phyloP scores from a whole-genome alignment of 768 basidiomycete genomes.

The Saitozyma sp. region DNA sequence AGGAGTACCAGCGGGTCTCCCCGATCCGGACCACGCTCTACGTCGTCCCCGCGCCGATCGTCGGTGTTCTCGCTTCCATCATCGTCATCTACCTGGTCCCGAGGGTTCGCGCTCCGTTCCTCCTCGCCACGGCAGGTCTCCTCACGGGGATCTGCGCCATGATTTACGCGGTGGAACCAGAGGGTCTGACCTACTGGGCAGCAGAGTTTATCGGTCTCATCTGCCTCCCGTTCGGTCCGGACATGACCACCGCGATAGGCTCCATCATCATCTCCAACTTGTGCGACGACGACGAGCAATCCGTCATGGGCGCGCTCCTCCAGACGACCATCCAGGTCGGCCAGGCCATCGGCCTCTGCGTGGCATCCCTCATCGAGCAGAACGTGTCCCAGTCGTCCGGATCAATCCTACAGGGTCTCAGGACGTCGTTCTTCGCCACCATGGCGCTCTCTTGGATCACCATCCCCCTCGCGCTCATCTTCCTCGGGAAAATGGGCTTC shows the following conservation, averaged over 20 bases:
- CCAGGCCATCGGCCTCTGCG: slow-evolving; percentile 7
- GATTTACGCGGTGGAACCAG: slow-evolving; percentile 33
- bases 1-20: slow-evolving; percentile 25
- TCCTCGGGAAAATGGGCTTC: no score
- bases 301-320: slow-evolving; percentile 19
- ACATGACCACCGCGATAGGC: slow-evolving; percentile 10
- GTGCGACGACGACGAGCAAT: slow-evolving; percentile 10
- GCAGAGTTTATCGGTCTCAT: slow-evolving; percentile 28
- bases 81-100: slow-evolving; percentile 19
- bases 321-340: slow-evolving; percentile 14
- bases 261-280: no score
- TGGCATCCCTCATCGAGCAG: slow-evolving; percentile 13
- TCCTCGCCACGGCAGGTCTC: slow-evolving; percentile 21
- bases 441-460: no score
- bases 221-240: slow-evolving; percentile 27
- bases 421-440: slow-evolving; percentile 12
- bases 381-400: slow-evolving; percentile 7
- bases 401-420: slow-evolving; percentile 17
- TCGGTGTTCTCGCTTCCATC: slow-evolving; percentile 17
- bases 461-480: no score
- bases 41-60: slow-evolving; percentile 20
- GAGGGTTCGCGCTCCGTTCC: slow-evolving; percentile 14
- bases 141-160: slow-evolving; percentile 8
- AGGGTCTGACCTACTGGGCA: slow-evolving; percentile 33
- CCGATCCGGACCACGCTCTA: slow-evolving; percentile 21